Conservation (phyloP, 1,284 basidiomycete species). For the Caloboletus inedulis region DNA sequence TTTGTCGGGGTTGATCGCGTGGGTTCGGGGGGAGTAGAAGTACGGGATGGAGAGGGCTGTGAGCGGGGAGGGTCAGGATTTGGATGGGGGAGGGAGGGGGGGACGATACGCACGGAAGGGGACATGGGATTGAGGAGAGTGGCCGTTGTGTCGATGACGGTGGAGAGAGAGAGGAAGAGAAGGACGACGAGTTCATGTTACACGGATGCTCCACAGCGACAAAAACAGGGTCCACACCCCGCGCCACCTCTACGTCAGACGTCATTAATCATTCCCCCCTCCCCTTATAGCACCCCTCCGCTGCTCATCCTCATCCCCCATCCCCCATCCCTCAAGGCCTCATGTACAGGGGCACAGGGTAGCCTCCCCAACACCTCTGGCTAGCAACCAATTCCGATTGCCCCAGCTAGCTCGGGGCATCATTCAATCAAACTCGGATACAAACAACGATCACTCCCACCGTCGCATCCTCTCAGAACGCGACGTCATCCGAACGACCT, state of each 20-base stretch:
- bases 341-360: too few relatives aligned
- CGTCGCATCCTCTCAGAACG: neutral
- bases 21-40: conserved; percentile 9
- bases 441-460: too few relatives aligned
- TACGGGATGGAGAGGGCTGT: conserved; percentile 10
- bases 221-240: conserved; percentile 35
- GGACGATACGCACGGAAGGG: conserved; percentile 11
- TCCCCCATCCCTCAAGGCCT: too few relatives aligned
- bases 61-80: neutral
- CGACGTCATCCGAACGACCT: neutral
- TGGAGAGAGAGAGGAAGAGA: conserved; percentile 8
- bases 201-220: conserved; percentile 35
- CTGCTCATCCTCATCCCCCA: neutral
- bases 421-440: too few relatives aligned
- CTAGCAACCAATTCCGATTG: too few relatives aligned
- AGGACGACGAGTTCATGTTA: conserved; percentile 24
- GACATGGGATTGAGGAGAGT: neutral
- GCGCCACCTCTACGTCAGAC: conserved; percentile 34
- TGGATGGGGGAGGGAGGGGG: neutral
- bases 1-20: conserved; percentile 46
- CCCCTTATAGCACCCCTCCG: conserved; percentile 15
- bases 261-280: too few relatives aligned
- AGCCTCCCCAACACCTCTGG: too few relatives aligned
- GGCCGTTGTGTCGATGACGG: conserved; percentile 1
- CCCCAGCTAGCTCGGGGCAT: too few relatives aligned